Base-by-base conservation (phyloP, 257 asterid genomes). In the Solanum pimpinellifolium region DNA sequence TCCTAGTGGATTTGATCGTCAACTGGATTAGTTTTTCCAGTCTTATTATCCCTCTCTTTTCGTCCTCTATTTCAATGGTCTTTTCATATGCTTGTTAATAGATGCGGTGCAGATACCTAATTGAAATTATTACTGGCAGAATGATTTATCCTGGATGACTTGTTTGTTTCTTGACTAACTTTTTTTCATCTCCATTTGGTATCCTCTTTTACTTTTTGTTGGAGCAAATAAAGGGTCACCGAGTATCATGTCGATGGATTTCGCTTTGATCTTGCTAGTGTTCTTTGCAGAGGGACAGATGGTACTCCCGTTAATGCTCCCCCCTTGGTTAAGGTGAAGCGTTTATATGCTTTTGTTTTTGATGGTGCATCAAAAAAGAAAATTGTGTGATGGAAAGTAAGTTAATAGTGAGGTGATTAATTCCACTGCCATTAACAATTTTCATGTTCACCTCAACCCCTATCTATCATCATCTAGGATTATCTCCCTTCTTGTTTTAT, bases 221-320 rank as follows among this genome's bases (percentile, higher is more conserved):
- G 49, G 84, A 84, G 20, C 85, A 83, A 88, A 59, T 93, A 91
- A 91, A 97, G 99, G 99, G 98, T 95, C 73, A 82, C 85, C 66
- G 98, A 95, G 90, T 97, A 95, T 92, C 99, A 95, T 60, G 95
- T 97, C 90, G 99, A 97, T 90, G 99, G 99, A 70, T 97, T 97
- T 91, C 98, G 99, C 87, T 97, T 97, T 89, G 99, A 97, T 87
- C 97, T 97, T 87, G 96, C 99, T 37, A 95, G 99, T 77, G 95
- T 91, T 92, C 98, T 97, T 87, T 97, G 98, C 91, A 94, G 99
- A 84, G 98, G 99, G 91, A 87, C 93, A 39, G 98, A 97, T 90
- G 99, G 99, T 88, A 92, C 98, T 86, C 99, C 98, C 70, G 94
- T 97, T 85, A 87, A 78, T 90, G 92, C 97, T 90, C 99, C 99